Percentiles rank a stretch among this genome's conserved stretches.
Conservation (phyloP, 225 moss, liverwort and hornwort genomes). For the Pseudoscleropodium purum region DNA sequence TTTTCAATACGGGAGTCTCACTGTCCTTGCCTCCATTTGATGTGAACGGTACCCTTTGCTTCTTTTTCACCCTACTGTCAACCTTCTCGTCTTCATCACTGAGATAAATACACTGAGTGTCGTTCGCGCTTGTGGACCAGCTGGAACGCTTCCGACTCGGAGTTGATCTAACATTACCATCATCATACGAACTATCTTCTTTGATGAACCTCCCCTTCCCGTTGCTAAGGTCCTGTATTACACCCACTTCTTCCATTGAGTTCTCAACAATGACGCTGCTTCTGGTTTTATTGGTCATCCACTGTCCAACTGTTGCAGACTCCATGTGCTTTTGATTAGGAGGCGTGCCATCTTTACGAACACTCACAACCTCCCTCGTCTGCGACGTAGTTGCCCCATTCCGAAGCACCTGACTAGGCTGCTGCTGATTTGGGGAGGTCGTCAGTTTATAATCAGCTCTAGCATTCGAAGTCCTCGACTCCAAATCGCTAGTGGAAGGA, state of each 20-base stretch:
- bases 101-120: slow-evolving; percentile 13
- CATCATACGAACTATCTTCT: not conserved
- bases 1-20: not conserved
- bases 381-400: not conserved
- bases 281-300: not conserved
- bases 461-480: slow-evolving; percentile 8
- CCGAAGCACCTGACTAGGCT: slow-evolving; percentile 10
- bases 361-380: not conserved
- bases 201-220: not conserved
- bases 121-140: slow-evolving; percentile 22
- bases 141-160: slow-evolving; percentile 29
- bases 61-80: slow-evolving; percentile 14
- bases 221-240: slow-evolving; percentile 3
- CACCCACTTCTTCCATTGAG: not conserved
- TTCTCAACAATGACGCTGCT: not conserved
- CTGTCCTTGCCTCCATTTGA: not conserved
- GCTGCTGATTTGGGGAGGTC: not conserved
- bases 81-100: slow-evolving; percentile 25
- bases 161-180: slow-evolving; percentile 1
- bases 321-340: slow-evolving; percentile 1
- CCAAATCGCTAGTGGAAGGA: slow-evolving; percentile 3
- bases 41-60: slow-evolving; percentile 5
- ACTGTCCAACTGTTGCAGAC: not conserved
- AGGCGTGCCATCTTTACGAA: not conserved
- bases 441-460: not conserved